Conservation (phyloP, 495 filamentous ascomycete genomes). For the Aspergillus mulundensis region DNA sequence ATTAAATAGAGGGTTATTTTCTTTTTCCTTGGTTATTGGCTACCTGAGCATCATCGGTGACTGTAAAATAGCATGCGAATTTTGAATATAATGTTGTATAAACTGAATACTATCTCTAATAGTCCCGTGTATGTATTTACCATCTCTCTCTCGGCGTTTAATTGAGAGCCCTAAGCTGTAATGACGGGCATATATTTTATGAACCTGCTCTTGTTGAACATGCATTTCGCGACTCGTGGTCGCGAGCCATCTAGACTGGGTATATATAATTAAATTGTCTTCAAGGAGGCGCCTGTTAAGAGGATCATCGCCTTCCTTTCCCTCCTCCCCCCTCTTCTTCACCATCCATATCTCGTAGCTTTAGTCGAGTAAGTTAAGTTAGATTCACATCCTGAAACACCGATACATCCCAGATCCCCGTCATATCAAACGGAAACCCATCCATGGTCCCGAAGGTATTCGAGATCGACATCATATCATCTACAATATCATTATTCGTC, state of each 20-base stretch:
- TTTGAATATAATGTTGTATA: conserved; percentile 36
- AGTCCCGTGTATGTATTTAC: background rate
- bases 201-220: conserved; percentile 5
- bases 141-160: no score
- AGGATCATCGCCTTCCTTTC: background rate
- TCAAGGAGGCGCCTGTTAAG: conserved; percentile 1
- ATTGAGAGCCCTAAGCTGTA: no score
- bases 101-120: conserved; percentile 26
- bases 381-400: conserved; percentile 47
- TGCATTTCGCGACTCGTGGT: background rate
- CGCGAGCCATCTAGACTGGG: background rate
- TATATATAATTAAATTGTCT: background rate
- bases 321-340: background rate
- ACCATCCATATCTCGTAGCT: background rate
- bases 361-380: conserved; percentile 15
- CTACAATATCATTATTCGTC: conserved; percentile 49
- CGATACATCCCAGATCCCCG: conserved; percentile 48
- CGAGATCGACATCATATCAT: conserved; percentile 51
- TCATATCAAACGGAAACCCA: conserved; percentile 50
- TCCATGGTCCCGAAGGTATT: conserved; percentile 49
- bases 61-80: conserved; percentile 42
- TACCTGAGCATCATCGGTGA: conserved; percentile 25
- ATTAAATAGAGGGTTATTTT: conserved; percentile 17
- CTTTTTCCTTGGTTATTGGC: conserved; percentile 10
- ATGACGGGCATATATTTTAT: no score